Base-by-base conservation (phyloP, 2,329 filamentous ascomycete genomes). In the Sporothrix curviconia region DNA sequence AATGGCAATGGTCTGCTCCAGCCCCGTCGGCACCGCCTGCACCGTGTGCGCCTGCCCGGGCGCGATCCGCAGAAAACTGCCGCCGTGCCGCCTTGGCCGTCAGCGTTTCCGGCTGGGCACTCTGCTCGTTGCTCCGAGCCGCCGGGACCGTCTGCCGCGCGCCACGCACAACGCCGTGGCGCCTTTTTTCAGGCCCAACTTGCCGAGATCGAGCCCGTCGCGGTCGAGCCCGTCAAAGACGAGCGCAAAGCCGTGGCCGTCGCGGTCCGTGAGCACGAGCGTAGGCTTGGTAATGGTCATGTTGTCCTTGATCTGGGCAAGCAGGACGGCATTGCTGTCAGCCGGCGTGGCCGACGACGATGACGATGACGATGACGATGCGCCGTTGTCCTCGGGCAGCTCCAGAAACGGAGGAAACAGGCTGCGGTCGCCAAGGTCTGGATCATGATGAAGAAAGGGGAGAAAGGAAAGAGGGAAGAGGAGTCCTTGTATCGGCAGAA, bases 271-370 rank as follows among this genome's bases (percentile, higher is more conserved):
- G 17, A 71, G 70, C 53, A 78, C 73, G 1, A 78, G 70, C 4
- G 77, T 79, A 6, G 77, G 76, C 61, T 78, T 74, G 19, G 71
- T 78, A 62, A 79, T 76, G 40, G 76, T 75, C 66, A 73, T 74
- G 66, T 78, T 70, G 60, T 78, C 70, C 59, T 73, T 73, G 56
- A 78, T 68, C 57, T 77, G 71, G 39, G 72, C 76, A 12, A 79
- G 68, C 37, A 78, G 71, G 61, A 11, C 70, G 72, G 67, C 71
- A 9, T 62, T 55, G 22, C 60, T 14, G 52, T 39, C 46, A 50
- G 56, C 42, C 5, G 28, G 28, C 28, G n/a, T n/a, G n/a, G n/a
- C n/a, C n/a, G 49, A 47, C n/a, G 49, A 46, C 25, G 40, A 19
- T n/a, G 24, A 49, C 17, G 39, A 49, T 30, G 17, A 49, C 30